Base-by-base conservation (phyloP, 2,329 filamentous ascomycete species). In the Aphanoascus verrucosus region DNA sequence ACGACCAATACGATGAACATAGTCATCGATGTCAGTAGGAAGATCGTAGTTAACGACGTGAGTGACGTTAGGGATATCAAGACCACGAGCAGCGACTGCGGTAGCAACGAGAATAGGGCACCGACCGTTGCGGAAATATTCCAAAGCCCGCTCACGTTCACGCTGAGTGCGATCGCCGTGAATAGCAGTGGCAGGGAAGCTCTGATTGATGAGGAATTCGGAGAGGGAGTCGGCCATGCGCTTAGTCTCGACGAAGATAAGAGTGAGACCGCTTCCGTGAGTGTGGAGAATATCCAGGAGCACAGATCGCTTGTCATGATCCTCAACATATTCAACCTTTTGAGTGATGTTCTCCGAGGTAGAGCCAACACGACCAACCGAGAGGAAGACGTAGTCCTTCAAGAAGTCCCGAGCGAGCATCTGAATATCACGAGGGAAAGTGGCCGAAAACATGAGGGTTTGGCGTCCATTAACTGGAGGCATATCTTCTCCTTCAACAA, bases 291-390 rank as follows among this genome's bases (percentile, higher is more conserved):
- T 97, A 65, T 98, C 93, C 57, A 98, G 82, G 47, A 98, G 83
- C 59, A 97, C 90, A 54, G 93, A 97, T 69, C 90, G 89, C 84
- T 98, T 98, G 80, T 98, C 93, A 58, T 82, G 75, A 64, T 97
- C 93, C 75, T 97, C 91, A 56, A 97, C 87, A 64, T 97, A 97
- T 75, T 97, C 91, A 53, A 98, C 83, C 79, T 94, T 95, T 74
- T 98, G 93, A 53, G 93, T 97, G 59, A 98, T 97, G 80, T 97
- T 98, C 82, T 97, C 91, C n/a, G 93, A 97, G 32, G 93, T 97
- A 49, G 93, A 97, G 73, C 93, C 93, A 56, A 97, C 93, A 81
- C 93, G 91, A 66, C 91, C 93, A 62, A 98, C 93, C 14, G 93
- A 98, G 65, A 98, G 80, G 83, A 98, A 98, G 67, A 98, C 84